Percentiles rank a stretch among this genome's conserved stretches.
Conservation (phyloP, 2,329 filamentous ascomycete species). For the Ascochyta lentis region DNA sequence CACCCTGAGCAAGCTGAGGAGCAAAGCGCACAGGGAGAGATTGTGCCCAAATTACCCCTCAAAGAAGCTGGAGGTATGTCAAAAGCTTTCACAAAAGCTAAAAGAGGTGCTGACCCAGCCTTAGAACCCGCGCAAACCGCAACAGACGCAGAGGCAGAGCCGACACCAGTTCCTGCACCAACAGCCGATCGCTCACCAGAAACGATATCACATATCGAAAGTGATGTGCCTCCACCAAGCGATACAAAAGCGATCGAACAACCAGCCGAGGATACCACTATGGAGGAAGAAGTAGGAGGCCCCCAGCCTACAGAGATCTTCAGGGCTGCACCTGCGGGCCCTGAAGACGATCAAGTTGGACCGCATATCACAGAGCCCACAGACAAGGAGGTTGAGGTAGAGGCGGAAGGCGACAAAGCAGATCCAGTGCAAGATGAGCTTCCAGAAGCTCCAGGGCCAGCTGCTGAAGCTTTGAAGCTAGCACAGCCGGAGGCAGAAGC, state of each 20-base stretch:
- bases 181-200: constrained; percentile 27
- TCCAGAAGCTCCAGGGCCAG: constrained; percentile 31
- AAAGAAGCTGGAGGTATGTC: constrained; percentile 32
- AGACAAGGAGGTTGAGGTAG: constrained; percentile 19
- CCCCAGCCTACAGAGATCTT: constrained; percentile 24
- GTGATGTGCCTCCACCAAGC: constrained; percentile 23
- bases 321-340: constrained; percentile 24
- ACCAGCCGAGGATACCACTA: constrained; percentile 25
- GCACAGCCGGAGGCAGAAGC: constrained; percentile 13
- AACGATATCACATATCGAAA: constrained; percentile 33
- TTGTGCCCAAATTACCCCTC: constrained; percentile 25
- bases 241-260: constrained; percentile 21
- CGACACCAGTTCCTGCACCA: constrained; percentile 20
- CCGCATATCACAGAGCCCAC: constrained; percentile 26
- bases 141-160: constrained; percentile 1
- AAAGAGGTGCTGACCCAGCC: constrained; percentile 1
- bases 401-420: constrained; percentile 3
- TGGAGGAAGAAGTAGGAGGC: constrained; percentile 24
- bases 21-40: constrained; percentile 2
- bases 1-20: constrained; percentile 10
- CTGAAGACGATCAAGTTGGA: constrained; percentile 25
- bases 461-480: constrained; percentile 30
- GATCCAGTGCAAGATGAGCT: constrained; percentile 16
- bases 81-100: not conserved
- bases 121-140: constrained; percentile 18